Conservation (phyloP, 305 asterid genomes). For the Fraxinus velutina region DNA sequence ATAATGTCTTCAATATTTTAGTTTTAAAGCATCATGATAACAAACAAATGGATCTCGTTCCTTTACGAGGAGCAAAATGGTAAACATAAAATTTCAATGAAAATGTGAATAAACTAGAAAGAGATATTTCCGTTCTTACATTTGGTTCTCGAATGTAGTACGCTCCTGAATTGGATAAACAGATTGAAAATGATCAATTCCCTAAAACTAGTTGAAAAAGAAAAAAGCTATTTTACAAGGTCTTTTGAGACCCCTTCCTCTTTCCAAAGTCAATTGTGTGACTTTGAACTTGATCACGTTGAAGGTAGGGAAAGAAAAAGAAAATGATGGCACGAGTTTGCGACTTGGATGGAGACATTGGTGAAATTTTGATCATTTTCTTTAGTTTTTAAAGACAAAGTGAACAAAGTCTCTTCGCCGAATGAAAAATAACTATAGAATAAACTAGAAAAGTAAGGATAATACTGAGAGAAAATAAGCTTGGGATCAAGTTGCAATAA, state of each 20-base stretch:
- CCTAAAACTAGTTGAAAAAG: not conserved
- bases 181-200: not conserved
- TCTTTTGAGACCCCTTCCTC: not conserved
- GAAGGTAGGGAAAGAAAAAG: not conserved
- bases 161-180: not conserved
- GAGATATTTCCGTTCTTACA: not conserved
- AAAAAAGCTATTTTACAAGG: not conserved
- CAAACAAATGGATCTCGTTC: not conserved
- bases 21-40: not conserved
- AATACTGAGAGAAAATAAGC: not conserved
- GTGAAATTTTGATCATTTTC: not conserved
- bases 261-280: not conserved
- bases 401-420: not conserved
- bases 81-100: not conserved
- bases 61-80: not conserved
- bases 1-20: not conserved
- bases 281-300: not conserved
- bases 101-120: not conserved
- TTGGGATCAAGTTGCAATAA: conserved; percentile 10
- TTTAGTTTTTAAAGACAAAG: not conserved
- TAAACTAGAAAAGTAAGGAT: not conserved
- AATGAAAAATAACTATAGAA: not conserved
- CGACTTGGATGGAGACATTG: not conserved
- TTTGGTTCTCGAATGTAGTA: not conserved
- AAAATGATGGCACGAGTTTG: not conserved